phyloP scores from a whole-genome alignment of 1,284 basidiomycete species.

The Kwoniella shivajii region DNA sequence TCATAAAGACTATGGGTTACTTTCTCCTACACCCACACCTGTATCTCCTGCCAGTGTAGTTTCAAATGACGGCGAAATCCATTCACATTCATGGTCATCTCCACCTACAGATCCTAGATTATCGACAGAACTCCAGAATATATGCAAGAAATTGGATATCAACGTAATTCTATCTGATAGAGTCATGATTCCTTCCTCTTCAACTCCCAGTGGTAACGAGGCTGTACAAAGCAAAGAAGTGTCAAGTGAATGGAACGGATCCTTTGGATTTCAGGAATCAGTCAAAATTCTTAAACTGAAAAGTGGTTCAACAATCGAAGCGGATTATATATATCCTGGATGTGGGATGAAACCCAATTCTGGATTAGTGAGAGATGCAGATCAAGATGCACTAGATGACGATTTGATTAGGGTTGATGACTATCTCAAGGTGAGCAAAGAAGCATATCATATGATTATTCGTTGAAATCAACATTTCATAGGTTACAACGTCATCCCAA shows the following conservation, averaged over 20 bases:
- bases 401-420: slow-evolving; percentile 43
- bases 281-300: slow-evolving; percentile 34
- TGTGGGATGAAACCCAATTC: slow-evolving; percentile 55
- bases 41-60: background rate
- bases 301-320: slow-evolving; percentile 44
- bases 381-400: slow-evolving; percentile 34
- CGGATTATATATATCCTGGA: slow-evolving; percentile 56
- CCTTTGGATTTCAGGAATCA: slow-evolving; percentile 27
- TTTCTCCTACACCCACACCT: slow-evolving; percentile 22
- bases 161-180: slow-evolving; percentile 45
- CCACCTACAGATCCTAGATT: slow-evolving; percentile 39
- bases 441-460: background rate
- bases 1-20: slow-evolving; percentile 20
- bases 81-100: slow-evolving; percentile 13
- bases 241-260: slow-evolving; percentile 33
- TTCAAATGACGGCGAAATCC: slow-evolving; percentile 16
- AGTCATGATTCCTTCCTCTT: slow-evolving; percentile 35
- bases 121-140: slow-evolving; percentile 29
- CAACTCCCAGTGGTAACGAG: background rate
- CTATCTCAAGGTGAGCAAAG: slow-evolving; percentile 24
- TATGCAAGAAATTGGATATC: slow-evolving; percentile 44
- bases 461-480: background rate
- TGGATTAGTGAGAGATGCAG: slow-evolving; percentile 38
- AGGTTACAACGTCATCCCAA: background rate
- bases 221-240: background rate